These are phyloP conservation scores for Russula sp. DNA, from an alignment of 768 basidiomycete species.

Conservation along the genomic window DNA sequence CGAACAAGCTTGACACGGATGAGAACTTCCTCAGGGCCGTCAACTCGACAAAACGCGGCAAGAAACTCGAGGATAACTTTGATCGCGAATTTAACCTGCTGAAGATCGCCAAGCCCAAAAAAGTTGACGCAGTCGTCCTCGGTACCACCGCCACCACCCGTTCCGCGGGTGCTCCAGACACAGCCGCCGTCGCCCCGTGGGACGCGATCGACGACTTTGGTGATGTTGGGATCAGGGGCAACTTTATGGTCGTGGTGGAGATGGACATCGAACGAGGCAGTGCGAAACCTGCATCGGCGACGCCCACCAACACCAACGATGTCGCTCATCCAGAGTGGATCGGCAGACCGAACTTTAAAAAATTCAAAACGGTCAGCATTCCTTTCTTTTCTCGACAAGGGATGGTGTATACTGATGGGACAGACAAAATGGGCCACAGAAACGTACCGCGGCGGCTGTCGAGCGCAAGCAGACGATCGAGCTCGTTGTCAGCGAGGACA, in stretches of 20 bases:
- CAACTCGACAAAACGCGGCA: conserved; percentile 61
- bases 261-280: conserved; percentile 37
- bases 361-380: conserved; percentile 56
- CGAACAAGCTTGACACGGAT: conserved; percentile 42
- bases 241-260: conserved; percentile 69
- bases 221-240: conserved; percentile 53
- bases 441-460: conserved; percentile 14
- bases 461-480: conserved; percentile 35
- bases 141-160: conserved; percentile 29
- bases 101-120: conserved; percentile 54
- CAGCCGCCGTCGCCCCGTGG: conserved; percentile 40
- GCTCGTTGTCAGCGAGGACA: conserved; percentile 43
- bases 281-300: conserved; percentile 1
- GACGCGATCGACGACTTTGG: conserved; percentile 54
- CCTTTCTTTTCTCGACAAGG: too few relatives aligned
- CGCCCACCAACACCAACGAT: background rate
- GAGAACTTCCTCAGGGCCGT: conserved; percentile 57
- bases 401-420: background rate
- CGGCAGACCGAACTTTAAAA: conserved; percentile 58
- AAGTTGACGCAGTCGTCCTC: background rate
- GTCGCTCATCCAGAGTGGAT: conserved; percentile 30
- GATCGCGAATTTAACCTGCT: conserved; percentile 72
- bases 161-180: background rate
- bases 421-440: conserved; percentile 26
- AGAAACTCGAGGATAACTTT: conserved; percentile 56